Evolutionary conservation across 2,329 filamentous ascomycete species (phyloP).

Genomic region (Stemphylium lycopersici): DNA sequence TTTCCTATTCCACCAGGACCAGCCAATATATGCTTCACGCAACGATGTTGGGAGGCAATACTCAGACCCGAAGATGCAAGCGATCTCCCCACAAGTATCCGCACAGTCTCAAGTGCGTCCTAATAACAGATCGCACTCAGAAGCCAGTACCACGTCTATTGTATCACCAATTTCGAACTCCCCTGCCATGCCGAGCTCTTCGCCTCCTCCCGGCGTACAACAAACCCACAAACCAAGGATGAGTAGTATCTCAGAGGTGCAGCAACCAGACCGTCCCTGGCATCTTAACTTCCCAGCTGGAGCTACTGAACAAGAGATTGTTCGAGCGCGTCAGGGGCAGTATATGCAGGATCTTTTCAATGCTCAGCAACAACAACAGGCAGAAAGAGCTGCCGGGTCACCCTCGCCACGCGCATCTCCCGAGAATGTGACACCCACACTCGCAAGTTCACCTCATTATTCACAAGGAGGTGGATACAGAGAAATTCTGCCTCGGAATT

Average conservation of each 20-base stretch:
- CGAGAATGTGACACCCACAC: conserved; percentile 26
- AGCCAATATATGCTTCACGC: conserved; percentile 8
- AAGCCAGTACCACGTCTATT: conserved; percentile 36
- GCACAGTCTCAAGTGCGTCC: conserved; percentile 33
- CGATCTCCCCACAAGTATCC: conserved; percentile 43
- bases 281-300: conserved; percentile 44
- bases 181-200: conserved; percentile 20
- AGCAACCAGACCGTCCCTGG: conserved; percentile 39
- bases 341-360: conserved; percentile 44
- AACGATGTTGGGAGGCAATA: conserved; percentile 27
- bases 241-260: conserved; percentile 45
- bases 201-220: conserved; percentile 22
- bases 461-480: conserved; percentile 38
- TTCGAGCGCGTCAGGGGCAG: conserved; percentile 44
- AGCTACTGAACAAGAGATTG: conserved; percentile 46
- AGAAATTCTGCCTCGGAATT: conserved; percentile 42
- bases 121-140: conserved; percentile 34
- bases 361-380: conserved; percentile 40
- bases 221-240: conserved; percentile 38
- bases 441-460: conserved; percentile 17
- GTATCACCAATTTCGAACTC: conserved; percentile 41
- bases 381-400: conserved; percentile 37
- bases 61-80: conserved; percentile 40
- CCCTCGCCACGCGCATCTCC: conserved; percentile 39
- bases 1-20: conserved; percentile 16